These are phyloP conservation scores for Cymodocea nodosa DNA, from an alignment of 116 monocot genomes.

Conservation along the genomic window DNA sequence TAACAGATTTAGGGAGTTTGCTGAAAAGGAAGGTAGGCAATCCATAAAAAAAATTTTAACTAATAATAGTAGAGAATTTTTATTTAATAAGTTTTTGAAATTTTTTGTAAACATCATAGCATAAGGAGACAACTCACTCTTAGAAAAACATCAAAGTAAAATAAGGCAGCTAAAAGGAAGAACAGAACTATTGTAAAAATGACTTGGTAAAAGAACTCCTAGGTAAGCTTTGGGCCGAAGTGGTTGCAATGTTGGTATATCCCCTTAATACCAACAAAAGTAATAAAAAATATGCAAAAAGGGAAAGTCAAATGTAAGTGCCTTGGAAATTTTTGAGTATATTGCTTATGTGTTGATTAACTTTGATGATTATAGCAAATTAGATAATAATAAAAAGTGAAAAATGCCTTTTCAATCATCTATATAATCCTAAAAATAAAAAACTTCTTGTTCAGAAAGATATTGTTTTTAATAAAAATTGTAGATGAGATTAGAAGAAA, in stretches of 20 bases:
- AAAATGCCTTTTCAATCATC: constrained; percentile 11
- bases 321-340: constrained; percentile 6
- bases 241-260: not conserved
- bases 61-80: constrained; percentile 15
- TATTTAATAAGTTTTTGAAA: constrained; percentile 9
- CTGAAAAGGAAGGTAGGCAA: not conserved
- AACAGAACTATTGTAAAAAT: constrained; percentile 15
- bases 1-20: too few relatives aligned
- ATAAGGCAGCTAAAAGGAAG: not conserved
- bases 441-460: too few relatives aligned
- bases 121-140: constrained; percentile 1
- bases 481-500: too few relatives aligned
- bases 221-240: constrained; percentile 8
- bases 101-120: constrained; percentile 10
- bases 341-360: not conserved
- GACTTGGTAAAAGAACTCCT: constrained; percentile 3
- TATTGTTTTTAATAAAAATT: too few relatives aligned
- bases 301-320: not conserved
- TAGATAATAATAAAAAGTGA: constrained; percentile 3
- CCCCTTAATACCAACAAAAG: constrained; percentile 14
- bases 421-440: too few relatives aligned
- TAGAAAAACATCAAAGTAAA: constrained; percentile 5
- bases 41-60: constrained; percentile 4
- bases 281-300: not conserved
- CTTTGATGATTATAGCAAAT: not conserved